Evolutionary conservation across 805 yeast genomes (phyloP), one percentile per base, ranked within the genome.

Genomic region (Teunomyces atbi): DNA sequence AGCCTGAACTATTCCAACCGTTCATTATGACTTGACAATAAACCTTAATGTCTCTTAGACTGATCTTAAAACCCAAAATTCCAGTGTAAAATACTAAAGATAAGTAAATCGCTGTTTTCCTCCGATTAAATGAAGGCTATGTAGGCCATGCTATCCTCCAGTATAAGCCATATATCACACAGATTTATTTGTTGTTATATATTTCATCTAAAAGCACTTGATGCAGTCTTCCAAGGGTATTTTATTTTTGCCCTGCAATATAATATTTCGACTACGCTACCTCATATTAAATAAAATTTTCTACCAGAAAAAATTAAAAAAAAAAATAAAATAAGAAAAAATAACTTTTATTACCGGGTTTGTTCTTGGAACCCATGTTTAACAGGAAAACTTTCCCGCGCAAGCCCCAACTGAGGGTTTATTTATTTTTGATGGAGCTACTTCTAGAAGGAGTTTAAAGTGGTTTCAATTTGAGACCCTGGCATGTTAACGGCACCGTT

Each of bases 1-100:
- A 41, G 20, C 37, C 37, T 18, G 26, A n/a, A 30, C 36, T 35
- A 8, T 41, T 41, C 48, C 48, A 45, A 8, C 27, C 29, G 36
- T 28, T 45, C 48, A 45, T 45, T 29, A 29, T 19, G 15, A 20
- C 12, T 16, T 11, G 21, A 16, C n/a, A 34, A 19, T 18, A 19
- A 34, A 34, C 15, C 33, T 30, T 13, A 30, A 30, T 23, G 11
- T 11, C 33, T 30, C 16, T n/a, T 13, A 30, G 15, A 15, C 15
- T 6, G 8, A 12, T 30, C 5, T 13, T 15, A 15, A n/a, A 5
- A 15, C 16, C 33, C 5, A 30, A 13, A 30, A 6, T 13, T 30
- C 7, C 18, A 23, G 4, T 30, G 16, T 30, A 10, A 30, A 30
- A 15, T 30, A 30, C 18, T 13, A 6, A 5, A 10, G 33, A 3